A percentile compares a stretch with the other conserved stretches of the same genome.
These are phyloP conservation scores for Aspergillus sp. DNA, from an alignment of 2,329 filamentous ascomycete species.

Conservation along the genomic window DNA sequence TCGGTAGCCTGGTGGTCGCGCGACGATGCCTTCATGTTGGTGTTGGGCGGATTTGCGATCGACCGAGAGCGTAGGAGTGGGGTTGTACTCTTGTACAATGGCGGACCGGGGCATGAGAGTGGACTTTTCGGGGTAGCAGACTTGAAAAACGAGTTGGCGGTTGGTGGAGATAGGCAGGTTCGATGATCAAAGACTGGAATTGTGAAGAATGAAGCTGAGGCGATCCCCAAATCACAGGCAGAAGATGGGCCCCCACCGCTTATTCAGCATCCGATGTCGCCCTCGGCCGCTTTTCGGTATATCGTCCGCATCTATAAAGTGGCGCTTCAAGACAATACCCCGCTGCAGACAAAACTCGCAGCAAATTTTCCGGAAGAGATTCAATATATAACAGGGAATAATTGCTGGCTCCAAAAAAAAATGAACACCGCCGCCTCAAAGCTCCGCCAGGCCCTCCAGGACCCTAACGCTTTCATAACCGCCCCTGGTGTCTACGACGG, in stretches of 20 bases:
- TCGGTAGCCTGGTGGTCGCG: constrained; percentile 77
- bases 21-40: constrained; percentile 64
- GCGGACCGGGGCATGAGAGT: constrained; percentile 42
- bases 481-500: constrained; percentile 55
- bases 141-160: background rate
- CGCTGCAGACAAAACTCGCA: background rate
- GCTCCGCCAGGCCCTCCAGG: constrained; percentile 33
- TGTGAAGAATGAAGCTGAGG: constrained; percentile 10
- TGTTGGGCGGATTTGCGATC: constrained; percentile 54
- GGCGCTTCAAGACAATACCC: background rate
- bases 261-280: constrained; percentile 13
- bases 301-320: background rate
- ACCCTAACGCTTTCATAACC: constrained; percentile 41
- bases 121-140: background rate
- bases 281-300: background rate
- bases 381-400: background rate
- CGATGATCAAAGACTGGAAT: constrained; percentile 10
- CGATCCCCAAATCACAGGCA: constrained; percentile 8
- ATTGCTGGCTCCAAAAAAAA: background rate
- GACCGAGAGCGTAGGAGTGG: constrained; percentile 47
- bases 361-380: background rate
- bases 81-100: constrained; percentile 52
- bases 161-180: constrained; percentile 2
- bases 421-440: constrained; percentile 27
- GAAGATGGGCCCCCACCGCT: background rate